Evolutionary conservation across 1,284 basidiomycete genomes (phyloP).

Genomic region (Ceratobasidium sp.): DNA sequence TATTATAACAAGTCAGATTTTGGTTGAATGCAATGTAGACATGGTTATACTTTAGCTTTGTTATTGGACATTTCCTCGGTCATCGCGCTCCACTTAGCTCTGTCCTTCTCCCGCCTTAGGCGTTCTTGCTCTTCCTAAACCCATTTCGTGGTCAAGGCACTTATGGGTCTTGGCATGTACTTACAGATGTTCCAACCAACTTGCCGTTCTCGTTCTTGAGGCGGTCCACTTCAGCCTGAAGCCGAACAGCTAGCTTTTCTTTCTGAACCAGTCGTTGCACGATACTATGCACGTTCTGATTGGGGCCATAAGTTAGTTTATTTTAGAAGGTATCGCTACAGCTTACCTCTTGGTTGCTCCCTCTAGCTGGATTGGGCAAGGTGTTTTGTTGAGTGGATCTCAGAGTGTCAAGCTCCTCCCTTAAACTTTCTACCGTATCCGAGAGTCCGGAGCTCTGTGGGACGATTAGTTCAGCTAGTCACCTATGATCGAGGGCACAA

Average conservation of each 20-base stretch:
- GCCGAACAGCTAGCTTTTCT: conserved; percentile 80
- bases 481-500: too few relatives aligned
- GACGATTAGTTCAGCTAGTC: neutral
- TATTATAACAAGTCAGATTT: conserved; percentile 48
- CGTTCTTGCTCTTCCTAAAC: conserved; percentile 70
- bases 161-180: neutral
- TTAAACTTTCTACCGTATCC: conserved; percentile 43
- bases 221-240: conserved; percentile 76
- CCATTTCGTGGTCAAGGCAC: neutral
- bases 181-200: conserved; percentile 44
- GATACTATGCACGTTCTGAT: conserved; percentile 73
- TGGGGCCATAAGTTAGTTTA: neutral
- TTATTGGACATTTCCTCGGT: conserved; percentile 79
- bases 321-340: neutral
- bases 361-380: conserved; percentile 44
- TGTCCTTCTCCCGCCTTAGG: conserved; percentile 75
- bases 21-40: conserved; percentile 35
- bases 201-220: conserved; percentile 65
- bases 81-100: conserved; percentile 74
- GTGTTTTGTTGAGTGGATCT: conserved; percentile 59
- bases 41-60: conserved; percentile 64
- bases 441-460: neutral
- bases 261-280: conserved; percentile 83
- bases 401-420: conserved; percentile 70
- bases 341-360: conserved; percentile 61